A percentile compares a stretch with the other conserved stretches of the same genome.
Conservation (phyloP, 306 rosid species). For the Hippophae rhamnoides region DNA sequence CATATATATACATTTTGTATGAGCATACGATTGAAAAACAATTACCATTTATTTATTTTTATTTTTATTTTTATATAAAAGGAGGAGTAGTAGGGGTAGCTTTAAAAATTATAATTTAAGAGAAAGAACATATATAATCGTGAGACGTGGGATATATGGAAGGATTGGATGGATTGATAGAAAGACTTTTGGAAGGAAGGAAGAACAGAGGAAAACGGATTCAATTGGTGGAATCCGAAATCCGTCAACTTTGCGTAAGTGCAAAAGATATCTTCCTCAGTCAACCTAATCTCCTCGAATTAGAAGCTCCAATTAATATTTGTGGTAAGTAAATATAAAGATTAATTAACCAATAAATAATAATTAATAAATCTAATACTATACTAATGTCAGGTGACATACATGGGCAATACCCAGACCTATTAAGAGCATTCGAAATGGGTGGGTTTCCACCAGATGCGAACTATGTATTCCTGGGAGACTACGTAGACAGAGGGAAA, state of each 20-base stretch:
- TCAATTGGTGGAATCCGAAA: constrained; percentile 62
- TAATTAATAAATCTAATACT: not conserved
- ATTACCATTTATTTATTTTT: too few species aligned
- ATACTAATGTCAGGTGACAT: constrained; percentile 47
- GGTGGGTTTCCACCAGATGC: constrained; percentile 87
- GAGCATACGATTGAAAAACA: too few species aligned
- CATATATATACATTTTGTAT: too few species aligned
- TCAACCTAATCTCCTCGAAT: constrained; percentile 72
- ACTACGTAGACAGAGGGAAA: constrained; percentile 92
- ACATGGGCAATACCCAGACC: constrained; percentile 89
- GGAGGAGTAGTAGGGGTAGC: too few species aligned
- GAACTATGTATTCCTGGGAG: constrained; percentile 76
- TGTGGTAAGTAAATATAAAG: constrained; percentile 41
- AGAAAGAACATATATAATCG: too few species aligned
- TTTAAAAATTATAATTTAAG: too few species aligned
- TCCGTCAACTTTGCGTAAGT: constrained; percentile 57
- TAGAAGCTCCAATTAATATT: constrained; percentile 86
- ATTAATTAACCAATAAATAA: too few species aligned
- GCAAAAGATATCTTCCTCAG: constrained; percentile 65
- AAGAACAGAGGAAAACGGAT: constrained; percentile 56
- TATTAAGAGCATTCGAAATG: constrained; percentile 58
- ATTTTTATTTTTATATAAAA: too few species aligned
- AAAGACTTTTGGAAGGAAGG: constrained; percentile 63
- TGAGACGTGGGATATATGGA: constrained; percentile 34
- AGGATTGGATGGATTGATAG: constrained; percentile 72